Evolutionary conservation across 2,329 filamentous ascomycete genomes (phyloP).

Genomic region (Talaromyces sp.): DNA sequence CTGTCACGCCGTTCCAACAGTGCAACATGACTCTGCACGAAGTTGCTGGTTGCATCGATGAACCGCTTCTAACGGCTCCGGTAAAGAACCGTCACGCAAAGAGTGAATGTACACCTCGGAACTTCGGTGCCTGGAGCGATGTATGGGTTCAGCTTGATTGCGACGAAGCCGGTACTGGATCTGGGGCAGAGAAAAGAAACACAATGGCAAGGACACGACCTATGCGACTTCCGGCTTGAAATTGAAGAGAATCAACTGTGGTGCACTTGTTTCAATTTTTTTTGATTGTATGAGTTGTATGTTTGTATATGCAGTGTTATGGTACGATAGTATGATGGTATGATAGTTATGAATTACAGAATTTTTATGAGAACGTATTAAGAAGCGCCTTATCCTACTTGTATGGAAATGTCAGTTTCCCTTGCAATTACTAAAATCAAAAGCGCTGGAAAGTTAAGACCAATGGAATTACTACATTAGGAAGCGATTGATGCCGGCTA

Average conservation of each 20-base stretch:
- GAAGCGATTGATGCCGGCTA: not conserved
- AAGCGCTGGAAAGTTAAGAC: not conserved
- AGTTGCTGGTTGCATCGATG: constrained; percentile 25
- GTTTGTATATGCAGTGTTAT: not conserved
- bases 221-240: not conserved
- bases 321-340: not conserved
- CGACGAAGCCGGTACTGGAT: constrained; percentile 8
- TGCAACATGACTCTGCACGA: constrained; percentile 31
- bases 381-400: not conserved
- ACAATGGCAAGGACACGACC: not conserved
- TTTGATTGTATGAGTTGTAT: not conserved
- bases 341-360: not conserved
- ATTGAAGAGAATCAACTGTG: not conserved
- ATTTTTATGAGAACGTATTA: not conserved
- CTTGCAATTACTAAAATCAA: not conserved
- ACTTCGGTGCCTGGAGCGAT: constrained; percentile 20
- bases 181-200: not conserved
- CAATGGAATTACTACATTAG: not conserved
- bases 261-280: not conserved
- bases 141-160: constrained; percentile 29
- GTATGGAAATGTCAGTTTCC: not conserved
- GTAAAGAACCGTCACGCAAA: constrained; percentile 17
- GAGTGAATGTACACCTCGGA: constrained; percentile 20
- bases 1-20: constrained; percentile 6
- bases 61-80: constrained; percentile 20